phyloP scores from a whole-genome alignment of 225 moss, liverwort and hornwort genomes.

The Asterella californica region DNA sequence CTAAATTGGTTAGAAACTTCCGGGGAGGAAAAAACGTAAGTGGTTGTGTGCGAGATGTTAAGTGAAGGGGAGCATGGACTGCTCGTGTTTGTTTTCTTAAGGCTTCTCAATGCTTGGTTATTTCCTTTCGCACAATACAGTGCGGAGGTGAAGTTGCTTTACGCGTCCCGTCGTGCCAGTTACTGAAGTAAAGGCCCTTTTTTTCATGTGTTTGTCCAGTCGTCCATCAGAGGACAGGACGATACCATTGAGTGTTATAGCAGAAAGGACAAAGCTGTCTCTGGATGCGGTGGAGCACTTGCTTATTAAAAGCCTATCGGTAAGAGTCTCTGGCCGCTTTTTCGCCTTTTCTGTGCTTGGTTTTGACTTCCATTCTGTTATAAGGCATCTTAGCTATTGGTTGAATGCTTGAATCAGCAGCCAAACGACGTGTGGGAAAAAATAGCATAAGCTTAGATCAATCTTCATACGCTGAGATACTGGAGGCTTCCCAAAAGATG shows the following conservation, averaged over 20 bases:
- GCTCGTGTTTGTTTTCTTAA: not conserved
- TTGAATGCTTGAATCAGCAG: not conserved
- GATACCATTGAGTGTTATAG: conserved; percentile 81
- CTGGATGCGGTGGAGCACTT: conserved; percentile 93
- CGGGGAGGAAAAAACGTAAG: not conserved
- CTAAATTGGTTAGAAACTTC: not conserved
- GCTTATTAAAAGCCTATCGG: conserved; percentile 95
- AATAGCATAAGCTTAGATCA: too few relatives aligned
- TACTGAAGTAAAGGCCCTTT: not conserved
- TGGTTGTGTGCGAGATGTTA: not conserved
- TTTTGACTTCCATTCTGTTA: not conserved
- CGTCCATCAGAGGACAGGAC: conserved; percentile 98
- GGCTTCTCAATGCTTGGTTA: not conserved
- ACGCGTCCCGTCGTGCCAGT: too few relatives aligned
- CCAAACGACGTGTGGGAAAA: not conserved
- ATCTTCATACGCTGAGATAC: too few relatives aligned
- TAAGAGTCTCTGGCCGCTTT: conserved; percentile 27
- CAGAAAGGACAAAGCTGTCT: conserved; percentile 83
- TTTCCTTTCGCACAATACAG: not conserved
- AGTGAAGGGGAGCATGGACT: not conserved
- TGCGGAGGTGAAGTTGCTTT: not conserved
- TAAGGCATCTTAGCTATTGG: not conserved
- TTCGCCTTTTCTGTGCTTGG: not conserved
- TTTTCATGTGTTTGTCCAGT: conserved; percentile 36
- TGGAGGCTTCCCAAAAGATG: too few relatives aligned